Percentiles rank a stretch among this genome's conserved stretches.
Conservation (phyloP, 768 basidiomycete species). For the Dentipellis fragilis region DNA sequence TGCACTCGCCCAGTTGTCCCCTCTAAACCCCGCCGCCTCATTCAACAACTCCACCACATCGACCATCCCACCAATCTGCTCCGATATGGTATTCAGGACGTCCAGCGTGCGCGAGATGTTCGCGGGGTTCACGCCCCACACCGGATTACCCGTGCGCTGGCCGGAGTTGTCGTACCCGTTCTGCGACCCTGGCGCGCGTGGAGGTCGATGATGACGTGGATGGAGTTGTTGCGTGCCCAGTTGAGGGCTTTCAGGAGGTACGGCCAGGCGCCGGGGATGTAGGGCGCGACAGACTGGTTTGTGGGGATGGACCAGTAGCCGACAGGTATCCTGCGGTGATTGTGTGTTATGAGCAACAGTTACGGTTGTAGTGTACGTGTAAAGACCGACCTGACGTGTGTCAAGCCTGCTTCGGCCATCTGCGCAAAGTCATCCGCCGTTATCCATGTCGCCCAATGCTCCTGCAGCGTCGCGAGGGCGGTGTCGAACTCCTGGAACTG, state of each 20-base stretch:
- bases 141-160: constrained; percentile 42
- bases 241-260: constrained; percentile 53
- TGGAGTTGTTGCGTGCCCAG: constrained; percentile 50
- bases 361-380: not conserved
- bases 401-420: constrained; percentile 57
- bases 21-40: constrained; percentile 51
- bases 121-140: constrained; percentile 39
- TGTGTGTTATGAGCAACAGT: not conserved
- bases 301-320: constrained; percentile 80
- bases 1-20: constrained; percentile 29
- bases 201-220: constrained; percentile 68
- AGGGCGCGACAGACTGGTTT: constrained; percentile 40
- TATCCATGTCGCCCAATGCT: constrained; percentile 59
- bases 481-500: constrained; percentile 34
- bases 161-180: constrained; percentile 72
- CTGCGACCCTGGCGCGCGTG: constrained; percentile 58
- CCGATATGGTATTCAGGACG: constrained; percentile 42
- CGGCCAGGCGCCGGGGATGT: constrained; percentile 54
- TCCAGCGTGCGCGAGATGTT: constrained; percentile 49
- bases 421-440: constrained; percentile 61
- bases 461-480: constrained; percentile 32
- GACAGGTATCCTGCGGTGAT: constrained; percentile 43
- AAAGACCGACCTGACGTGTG: constrained; percentile 50
- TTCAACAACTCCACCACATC: constrained; percentile 63
- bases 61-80: constrained; percentile 43